Evolutionary conservation across 495 filamentous ascomycete genomes (phyloP), one percentile per base, ranked within the genome.

Genomic region (Lasiosphaeriaceae sp.): DNA sequence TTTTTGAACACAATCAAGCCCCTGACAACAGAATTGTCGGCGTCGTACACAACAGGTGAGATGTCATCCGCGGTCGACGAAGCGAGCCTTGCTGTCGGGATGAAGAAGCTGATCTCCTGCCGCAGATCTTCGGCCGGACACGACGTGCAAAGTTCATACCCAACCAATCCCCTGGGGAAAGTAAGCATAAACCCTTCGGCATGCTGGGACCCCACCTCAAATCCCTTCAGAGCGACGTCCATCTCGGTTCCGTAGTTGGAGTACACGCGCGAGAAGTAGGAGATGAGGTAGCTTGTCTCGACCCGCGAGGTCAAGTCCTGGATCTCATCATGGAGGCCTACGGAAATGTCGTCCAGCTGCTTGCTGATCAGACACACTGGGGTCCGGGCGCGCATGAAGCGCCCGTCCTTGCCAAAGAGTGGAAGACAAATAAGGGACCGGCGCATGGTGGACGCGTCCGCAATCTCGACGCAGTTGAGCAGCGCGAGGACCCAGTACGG

Each of bases 401-500:
- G 54, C 29, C 58, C 60, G 23, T 67, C 59, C 34, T 62, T 67
- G 7, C 65, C 62, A 12, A 67, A 53, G 12, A 67, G 65, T 3
- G 65, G 62, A 0, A 67, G 39, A 12, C 53, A 67, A 4, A 67
- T 54, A 5, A 60, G 47, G 0, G 60, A 57, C 7, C 62, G 55
- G 1, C 46, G 31, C 56, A 63, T 57, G 31, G 55, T 24, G 1
- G 49, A 17, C 0, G 20, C 4, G 8, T 21, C n/a, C 9, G 62
- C 59, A 3, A 67, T 46, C 14, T 67, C 57, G 23, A 63, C 57
- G 44, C 65, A 67, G 39, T 67, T 65, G 23, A 67, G 52, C 8
- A 62, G 34, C 6, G 65, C 65, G 11, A 67, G 48, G 21, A 65
- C 59, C 65, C 65, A 67, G 48, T 65, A 67, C 1, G 65, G 65